Conservation (phyloP, 75 land plant species). For the Pseudotsuga menziesii region DNA sequence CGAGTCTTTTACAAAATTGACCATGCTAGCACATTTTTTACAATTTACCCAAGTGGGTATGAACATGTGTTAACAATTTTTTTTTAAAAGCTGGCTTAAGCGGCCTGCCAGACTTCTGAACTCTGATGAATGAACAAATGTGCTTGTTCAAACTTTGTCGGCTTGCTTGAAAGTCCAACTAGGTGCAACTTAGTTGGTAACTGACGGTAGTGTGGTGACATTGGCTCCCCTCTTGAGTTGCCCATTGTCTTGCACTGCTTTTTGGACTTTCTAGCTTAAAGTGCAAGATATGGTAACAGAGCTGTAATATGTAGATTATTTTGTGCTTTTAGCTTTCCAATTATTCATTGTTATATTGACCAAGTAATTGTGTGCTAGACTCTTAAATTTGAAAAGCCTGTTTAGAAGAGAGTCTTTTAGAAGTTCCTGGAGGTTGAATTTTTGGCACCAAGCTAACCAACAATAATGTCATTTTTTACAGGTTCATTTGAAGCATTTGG, state of each 20-base stretch:
- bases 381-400: too few relatives aligned
- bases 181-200: too few relatives aligned
- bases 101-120: too few relatives aligned
- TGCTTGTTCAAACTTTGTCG: too few relatives aligned
- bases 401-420: not conserved
- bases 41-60: too few relatives aligned
- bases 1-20: too few relatives aligned
- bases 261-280: not conserved
- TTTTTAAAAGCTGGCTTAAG: too few relatives aligned
- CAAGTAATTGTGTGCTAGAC: slow-evolving; percentile 7
- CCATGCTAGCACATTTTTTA: too few relatives aligned
- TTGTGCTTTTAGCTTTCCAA: not conserved
- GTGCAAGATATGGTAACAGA: not conserved
- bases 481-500: slow-evolving; percentile 99
- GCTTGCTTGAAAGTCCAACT: too few relatives aligned
- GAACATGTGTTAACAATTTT: too few relatives aligned
- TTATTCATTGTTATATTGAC: not conserved
- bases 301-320: not conserved
- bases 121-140: too few relatives aligned
- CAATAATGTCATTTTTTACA: slow-evolving; percentile 17
- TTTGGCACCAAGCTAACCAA: not conserved
- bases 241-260: not conserved
- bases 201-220: too few relatives aligned
- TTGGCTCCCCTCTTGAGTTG: not conserved
- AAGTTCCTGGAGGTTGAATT: slow-evolving; percentile 3